These are phyloP conservation scores for Chaetomidium leptoderma DNA, from an alignment of 495 filamentous ascomycete species.

Conservation along the genomic window DNA sequence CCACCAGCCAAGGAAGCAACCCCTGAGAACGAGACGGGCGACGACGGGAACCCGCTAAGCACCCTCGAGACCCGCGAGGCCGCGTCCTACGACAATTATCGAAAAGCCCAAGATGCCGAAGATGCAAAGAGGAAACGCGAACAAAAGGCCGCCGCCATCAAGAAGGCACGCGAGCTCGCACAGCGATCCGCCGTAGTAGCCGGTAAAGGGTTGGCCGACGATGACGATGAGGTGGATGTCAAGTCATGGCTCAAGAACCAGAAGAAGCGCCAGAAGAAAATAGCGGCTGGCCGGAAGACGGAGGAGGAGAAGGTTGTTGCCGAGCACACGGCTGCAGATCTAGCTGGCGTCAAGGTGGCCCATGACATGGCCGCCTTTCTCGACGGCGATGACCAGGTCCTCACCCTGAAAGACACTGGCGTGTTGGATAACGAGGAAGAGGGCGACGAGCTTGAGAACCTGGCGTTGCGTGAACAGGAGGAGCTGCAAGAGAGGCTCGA, in stretches of 20 bases:
- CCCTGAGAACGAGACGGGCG: conserved; percentile 41
- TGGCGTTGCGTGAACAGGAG: conserved; percentile 73
- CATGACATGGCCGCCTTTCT: conserved; percentile 76
- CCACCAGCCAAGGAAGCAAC: conserved; percentile 32
- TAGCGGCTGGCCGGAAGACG: conserved; percentile 69
- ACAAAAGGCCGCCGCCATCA: conserved; percentile 71
- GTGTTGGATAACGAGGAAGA: conserved; percentile 84
- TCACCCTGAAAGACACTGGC: conserved; percentile 86
- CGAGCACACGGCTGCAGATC: conserved; percentile 74
- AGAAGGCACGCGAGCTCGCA: conserved; percentile 80
- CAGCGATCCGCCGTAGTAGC: conserved; percentile 68
- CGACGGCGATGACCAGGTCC: conserved; percentile 73
- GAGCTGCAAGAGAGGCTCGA: conserved; percentile 70
- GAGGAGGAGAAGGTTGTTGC: conserved; percentile 66
- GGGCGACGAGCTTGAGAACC: conserved; percentile 85
- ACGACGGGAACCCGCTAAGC: conserved; percentile 65
- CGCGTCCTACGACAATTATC: conserved; percentile 61
- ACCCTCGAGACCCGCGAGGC: conserved; percentile 79
- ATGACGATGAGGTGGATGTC: conserved; percentile 67
- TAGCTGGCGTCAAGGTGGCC: conserved; percentile 85
- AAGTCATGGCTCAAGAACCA: conserved; percentile 77
- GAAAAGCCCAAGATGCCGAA: conserved; percentile 51
- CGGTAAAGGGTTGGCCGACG: conserved; percentile 75
- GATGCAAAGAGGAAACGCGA: conserved; percentile 71
- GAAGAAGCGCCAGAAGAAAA: conserved; percentile 88